Evolutionary conservation across 345 rosid genomes (phyloP).

Genomic region (Syzygium oleosum): DNA sequence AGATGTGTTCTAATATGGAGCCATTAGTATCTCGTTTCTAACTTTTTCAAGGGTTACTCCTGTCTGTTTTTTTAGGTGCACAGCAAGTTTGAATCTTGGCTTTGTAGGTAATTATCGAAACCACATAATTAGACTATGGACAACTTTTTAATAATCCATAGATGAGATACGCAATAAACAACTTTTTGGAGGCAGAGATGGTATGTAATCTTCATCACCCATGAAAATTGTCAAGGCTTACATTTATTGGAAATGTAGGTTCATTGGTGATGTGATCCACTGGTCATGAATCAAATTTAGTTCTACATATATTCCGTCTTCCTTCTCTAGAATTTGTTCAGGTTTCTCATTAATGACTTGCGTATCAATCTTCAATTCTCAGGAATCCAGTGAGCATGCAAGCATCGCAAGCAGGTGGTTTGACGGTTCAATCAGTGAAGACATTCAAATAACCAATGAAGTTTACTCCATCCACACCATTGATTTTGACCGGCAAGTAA

Average conservation of each 20-base stretch:
- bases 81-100: not conserved
- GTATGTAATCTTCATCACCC: not conserved
- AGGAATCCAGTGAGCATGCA: conserved; percentile 26
- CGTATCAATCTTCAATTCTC: conserved; percentile 6
- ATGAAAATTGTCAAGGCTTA: not conserved
- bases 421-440: conserved; percentile 51
- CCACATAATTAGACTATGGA: not conserved
- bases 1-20: not conserved
- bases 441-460: conserved; percentile 47
- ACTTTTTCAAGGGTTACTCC: not conserved
- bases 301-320: not conserved
- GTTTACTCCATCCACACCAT: conserved; percentile 50
- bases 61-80: not conserved
- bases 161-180: not conserved
- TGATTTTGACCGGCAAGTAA: conserved; percentile 76
- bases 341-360: not conserved
- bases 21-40: not conserved
- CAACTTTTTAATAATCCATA: not conserved
- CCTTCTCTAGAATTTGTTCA: not conserved
- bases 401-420: conserved; percentile 62
- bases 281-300: too few species aligned
- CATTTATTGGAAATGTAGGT: not conserved
- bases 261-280: too few species aligned
- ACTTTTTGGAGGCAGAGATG: not conserved
- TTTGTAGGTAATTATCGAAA: too few species aligned